Percentiles rank a stretch among this genome's conserved stretches.
Evolutionary conservation across 192 early-diverging fungal species (phyloP).

Genomic region (Phycomyces nitens): DNA sequence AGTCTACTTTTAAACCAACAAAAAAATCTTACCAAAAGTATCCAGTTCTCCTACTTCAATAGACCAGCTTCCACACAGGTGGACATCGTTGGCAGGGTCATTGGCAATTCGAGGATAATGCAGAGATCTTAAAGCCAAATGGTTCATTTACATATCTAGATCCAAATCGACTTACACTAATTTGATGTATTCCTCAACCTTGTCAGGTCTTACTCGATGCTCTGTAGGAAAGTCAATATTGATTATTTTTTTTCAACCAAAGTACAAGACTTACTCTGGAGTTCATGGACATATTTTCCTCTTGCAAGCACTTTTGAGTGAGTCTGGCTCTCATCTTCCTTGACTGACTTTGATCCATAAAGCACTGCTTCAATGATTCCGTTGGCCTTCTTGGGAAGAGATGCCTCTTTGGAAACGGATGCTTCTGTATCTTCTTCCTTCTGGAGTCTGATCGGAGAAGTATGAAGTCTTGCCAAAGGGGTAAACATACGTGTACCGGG

Average conservation of each 20-base stretch:
- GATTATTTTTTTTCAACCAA: no score
- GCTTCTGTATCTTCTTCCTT: slow-evolving; percentile 11
- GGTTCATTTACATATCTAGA: not conserved
- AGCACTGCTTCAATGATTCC: slow-evolving; percentile 64
- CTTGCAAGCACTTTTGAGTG: slow-evolving; percentile 76
- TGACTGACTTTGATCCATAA: slow-evolving; percentile 58
- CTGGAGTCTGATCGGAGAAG: not conserved
- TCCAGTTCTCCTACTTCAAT: slow-evolving; percentile 86
- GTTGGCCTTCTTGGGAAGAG: slow-evolving; percentile 15
- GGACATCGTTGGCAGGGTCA: slow-evolving; percentile 68
- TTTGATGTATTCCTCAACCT: slow-evolving; percentile 79
- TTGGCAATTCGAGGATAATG: slow-evolving; percentile 76
- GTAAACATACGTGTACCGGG: no score
- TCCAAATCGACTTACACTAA: slow-evolving; percentile 48
- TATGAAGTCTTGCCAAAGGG: not conserved
- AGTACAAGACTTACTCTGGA: slow-evolving; percentile 56
- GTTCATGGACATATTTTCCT: slow-evolving; percentile 89
- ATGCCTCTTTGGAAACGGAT: not conserved
- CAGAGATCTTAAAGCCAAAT: slow-evolving; percentile 48
- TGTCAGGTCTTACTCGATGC: slow-evolving; percentile 83
- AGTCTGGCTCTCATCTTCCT: slow-evolving; percentile 56
- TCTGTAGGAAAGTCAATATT: slow-evolving; percentile 39
- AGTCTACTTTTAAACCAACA: not conserved
- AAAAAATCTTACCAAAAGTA: slow-evolving; percentile 59
- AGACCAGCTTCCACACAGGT: slow-evolving; percentile 87